A percentile compares a stretch with the other conserved stretches of the same genome.
phyloP scores from a whole-genome alignment of 306 rosid genomes.

The Pterocarpus macrocarpus region DNA sequence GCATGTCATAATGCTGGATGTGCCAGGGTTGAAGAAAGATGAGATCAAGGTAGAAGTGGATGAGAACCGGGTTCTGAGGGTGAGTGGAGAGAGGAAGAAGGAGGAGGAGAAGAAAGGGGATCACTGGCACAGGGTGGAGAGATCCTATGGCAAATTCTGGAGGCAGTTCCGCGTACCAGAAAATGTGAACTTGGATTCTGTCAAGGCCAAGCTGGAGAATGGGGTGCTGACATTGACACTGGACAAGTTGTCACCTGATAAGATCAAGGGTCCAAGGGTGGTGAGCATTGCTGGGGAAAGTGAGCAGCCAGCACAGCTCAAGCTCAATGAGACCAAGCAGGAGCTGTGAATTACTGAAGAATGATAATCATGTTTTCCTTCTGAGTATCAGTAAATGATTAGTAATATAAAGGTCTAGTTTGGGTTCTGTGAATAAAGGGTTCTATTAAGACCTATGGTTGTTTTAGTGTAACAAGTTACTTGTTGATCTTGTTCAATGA shows the following conservation, averaged over 20 bases:
- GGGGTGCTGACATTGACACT: slow-evolving; percentile 68
- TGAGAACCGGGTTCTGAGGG: slow-evolving; percentile 58
- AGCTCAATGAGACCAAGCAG: slow-evolving; percentile 50
- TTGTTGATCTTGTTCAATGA: slow-evolving; percentile 13
- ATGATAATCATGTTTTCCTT: background rate
- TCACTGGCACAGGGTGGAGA: slow-evolving; percentile 72
- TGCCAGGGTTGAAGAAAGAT: slow-evolving; percentile 64
- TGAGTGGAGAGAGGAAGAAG: slow-evolving; percentile 71
- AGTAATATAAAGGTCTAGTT: background rate
- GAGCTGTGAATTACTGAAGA: slow-evolving; percentile 54
- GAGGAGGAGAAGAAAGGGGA: slow-evolving; percentile 65
- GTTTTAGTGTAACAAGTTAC: background rate
- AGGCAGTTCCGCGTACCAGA: slow-evolving; percentile 69
- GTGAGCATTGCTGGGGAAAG: slow-evolving; percentile 62
- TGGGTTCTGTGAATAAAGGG: slow-evolving; percentile 43
- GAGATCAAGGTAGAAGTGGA: slow-evolving; percentile 69
- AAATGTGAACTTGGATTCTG: slow-evolving; percentile 65
- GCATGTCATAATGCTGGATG: slow-evolving; percentile 66
- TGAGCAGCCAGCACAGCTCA: slow-evolving; percentile 45
- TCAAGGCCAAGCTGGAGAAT: slow-evolving; percentile 61
- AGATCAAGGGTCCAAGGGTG: slow-evolving; percentile 59
- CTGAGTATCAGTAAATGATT: background rate
- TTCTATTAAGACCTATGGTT: slow-evolving; percentile 13
- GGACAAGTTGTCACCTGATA: slow-evolving; percentile 64
- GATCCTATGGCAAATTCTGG: slow-evolving; percentile 70